Evolutionary conservation across 2,329 filamentous ascomycete species (phyloP), one percentile per base, ranked within the genome.

Genomic region (Gyromitra esculenta): DNA sequence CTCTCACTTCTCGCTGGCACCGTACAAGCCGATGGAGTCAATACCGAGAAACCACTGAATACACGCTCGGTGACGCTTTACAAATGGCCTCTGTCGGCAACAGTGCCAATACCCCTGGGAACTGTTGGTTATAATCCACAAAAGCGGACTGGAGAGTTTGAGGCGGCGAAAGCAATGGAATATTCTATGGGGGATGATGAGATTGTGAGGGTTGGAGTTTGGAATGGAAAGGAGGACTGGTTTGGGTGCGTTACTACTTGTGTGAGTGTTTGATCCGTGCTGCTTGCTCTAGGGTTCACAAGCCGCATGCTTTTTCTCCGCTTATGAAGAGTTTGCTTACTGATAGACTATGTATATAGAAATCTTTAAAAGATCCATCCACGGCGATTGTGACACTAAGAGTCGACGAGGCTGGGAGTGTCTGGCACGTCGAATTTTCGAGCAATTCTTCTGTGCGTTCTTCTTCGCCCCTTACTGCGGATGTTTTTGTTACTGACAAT

Each of bases 161-260:
- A 64, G 15, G 41, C 35, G 39, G 21, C 43, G 13, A 54, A 37
- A n/a, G 48, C 45, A 13, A 18, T 5, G 13, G 41, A 43, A 15
- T 62, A 66, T 25, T 48, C 31, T 56, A 5, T n/a, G 39, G 62
- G 25, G 5, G 71, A 64, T 37, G 65, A 74, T 13, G 77, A 72
- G 57, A 41, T 79, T 65, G 75, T 79, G n/a, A 66, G 77, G 39
- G 74, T 79, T 18, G 78, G 77, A 7, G 59, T 77, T 15, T 45
- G 52, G 74, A 39, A 77, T 43, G 77, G 63, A 45, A 59, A 72
- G 11, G 63, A 57, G 21, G 65, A 66, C 7, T 74, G 68, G 41
- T 73, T 75, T 8, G 77, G 78, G 41, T 66, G 59, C 56, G 73
- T 71, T 35, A 73, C 70, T n/a, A 25, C 54, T 45, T 48, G 64